Evolutionary conservation across 768 basidiomycete species (phyloP).

Genomic region (Termitomyces sp.): DNA sequence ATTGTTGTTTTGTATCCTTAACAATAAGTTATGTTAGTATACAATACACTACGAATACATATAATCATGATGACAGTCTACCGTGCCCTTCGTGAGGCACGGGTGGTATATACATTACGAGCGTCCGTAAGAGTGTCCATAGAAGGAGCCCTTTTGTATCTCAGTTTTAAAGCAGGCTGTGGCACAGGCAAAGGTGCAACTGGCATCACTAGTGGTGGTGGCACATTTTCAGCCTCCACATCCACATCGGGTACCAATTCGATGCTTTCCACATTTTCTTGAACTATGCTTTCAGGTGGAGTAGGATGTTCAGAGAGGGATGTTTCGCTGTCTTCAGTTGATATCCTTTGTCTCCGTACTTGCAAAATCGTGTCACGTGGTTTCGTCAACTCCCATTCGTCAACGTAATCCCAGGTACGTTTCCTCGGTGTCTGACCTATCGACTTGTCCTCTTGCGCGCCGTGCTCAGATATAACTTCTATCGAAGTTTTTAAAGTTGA

Average conservation of each 20-base stretch:
- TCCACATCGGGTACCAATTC: constrained; percentile 2
- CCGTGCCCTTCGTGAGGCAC: constrained; percentile 24
- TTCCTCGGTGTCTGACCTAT: constrained; percentile 77
- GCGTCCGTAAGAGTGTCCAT: constrained; percentile 36
- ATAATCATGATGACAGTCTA: constrained; percentile 6
- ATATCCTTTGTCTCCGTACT: constrained; percentile 34
- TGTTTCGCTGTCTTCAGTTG: constrained; percentile 24
- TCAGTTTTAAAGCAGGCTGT: constrained; percentile 23
- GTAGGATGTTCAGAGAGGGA: constrained; percentile 32
- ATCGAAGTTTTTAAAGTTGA: constrained; percentile 43
- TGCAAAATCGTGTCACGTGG: constrained; percentile 55
- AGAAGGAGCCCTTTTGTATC: constrained; percentile 15
- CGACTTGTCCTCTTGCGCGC: constrained; percentile 54
- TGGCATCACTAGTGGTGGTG: constrained; percentile 1
- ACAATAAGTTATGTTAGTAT: constrained; percentile 6
- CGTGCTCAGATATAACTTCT: constrained; percentile 47
- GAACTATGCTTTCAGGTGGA: constrained; percentile 22
- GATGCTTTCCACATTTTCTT: constrained; percentile 19
- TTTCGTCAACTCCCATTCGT: constrained; percentile 68
- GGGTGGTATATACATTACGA: constrained; percentile 34
- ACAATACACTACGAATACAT: not conserved
- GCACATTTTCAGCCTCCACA: constrained; percentile 11
- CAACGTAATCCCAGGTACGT: constrained; percentile 62
- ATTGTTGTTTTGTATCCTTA: not conserved
- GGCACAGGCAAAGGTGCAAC: not conserved